Conservation (phyloP, 441 rosid species). For the Melastoma candidum region DNA sequence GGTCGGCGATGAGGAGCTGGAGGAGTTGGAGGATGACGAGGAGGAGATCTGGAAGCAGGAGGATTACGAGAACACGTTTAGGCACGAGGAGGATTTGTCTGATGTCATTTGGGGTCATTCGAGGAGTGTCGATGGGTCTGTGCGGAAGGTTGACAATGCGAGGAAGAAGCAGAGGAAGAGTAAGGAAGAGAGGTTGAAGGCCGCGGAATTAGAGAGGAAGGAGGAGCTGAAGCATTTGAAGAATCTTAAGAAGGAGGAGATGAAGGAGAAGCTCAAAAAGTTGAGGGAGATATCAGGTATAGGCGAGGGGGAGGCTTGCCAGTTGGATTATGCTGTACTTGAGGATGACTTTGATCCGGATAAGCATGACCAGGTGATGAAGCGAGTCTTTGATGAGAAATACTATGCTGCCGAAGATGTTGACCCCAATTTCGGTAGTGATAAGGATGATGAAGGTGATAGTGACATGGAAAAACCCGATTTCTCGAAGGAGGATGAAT, state of each 20-base stretch:
- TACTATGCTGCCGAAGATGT: conserved; percentile 62
- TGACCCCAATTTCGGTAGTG: conserved; percentile 37
- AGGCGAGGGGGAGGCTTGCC: conserved; percentile 34
- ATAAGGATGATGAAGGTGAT: conserved; percentile 26
- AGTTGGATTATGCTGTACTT: conserved; percentile 26
- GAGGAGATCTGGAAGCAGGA: conserved; percentile 50
- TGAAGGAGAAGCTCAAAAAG: conserved; percentile 59
- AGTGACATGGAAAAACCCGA: conserved; percentile 55
- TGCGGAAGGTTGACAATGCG: conserved; percentile 64
- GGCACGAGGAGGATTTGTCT: conserved; percentile 62
- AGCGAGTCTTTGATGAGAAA: conserved; percentile 38
- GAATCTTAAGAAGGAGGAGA: conserved; percentile 85
- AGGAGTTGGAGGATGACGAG: conserved; percentile 34
- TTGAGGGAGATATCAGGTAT: conserved; percentile 60
- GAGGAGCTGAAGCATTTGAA: conserved; percentile 82
- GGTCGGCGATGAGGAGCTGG: conserved; percentile 22
- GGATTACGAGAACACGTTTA: conserved; percentile 44
- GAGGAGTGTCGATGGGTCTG: conserved; percentile 64
- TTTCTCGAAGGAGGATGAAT: conserved; percentile 76
- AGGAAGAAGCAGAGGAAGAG: conserved; percentile 67
- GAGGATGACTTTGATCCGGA: conserved; percentile 73
- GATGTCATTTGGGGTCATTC: conserved; percentile 71
- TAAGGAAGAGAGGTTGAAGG: conserved; percentile 59
- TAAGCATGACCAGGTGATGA: conserved; percentile 79
- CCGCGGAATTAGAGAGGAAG: conserved; percentile 55